Evolutionary conservation across 2,329 filamentous ascomycete species (phyloP).

Genomic region (Kalmusia sp.): DNA sequence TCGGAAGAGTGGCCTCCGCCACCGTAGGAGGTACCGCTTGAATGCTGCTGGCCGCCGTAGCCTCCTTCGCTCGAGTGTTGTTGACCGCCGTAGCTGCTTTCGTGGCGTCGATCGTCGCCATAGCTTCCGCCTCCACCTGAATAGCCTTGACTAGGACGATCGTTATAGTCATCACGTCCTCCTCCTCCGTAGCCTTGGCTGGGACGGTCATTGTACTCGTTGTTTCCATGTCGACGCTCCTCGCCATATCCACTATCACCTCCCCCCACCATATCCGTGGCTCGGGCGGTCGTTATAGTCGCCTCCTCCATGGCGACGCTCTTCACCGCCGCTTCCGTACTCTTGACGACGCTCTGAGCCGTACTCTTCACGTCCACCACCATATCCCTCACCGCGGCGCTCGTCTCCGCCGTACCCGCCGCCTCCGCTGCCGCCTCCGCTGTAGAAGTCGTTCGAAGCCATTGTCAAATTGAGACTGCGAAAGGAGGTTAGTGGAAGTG

Average conservation of each 20-base stretch:
- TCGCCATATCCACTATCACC: neutral
- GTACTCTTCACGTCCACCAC: constrained; percentile 13
- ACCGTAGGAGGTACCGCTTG: constrained; percentile 52
- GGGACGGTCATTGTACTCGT: constrained; percentile 12
- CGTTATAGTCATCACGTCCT: constrained; percentile 11
- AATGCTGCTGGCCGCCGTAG: constrained; percentile 50
- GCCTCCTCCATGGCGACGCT: constrained; percentile 10
- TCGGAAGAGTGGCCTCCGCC: constrained; percentile 51
- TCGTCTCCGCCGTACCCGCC: constrained; percentile 21
- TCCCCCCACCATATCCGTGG: constrained; percentile 15
- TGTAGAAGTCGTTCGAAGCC: constrained; percentile 26
- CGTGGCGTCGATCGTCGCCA: constrained; percentile 15
- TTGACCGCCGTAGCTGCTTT: constrained; percentile 7
- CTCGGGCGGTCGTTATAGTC: constrained; percentile 22
- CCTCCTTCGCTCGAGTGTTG: constrained; percentile 50
- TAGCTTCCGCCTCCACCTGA: constrained; percentile 14
- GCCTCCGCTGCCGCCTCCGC: constrained; percentile 20
- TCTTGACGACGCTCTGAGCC: constrained; percentile 7
- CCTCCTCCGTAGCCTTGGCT: constrained; percentile 10
- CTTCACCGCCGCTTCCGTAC: neutral
- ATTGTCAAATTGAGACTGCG: too few relatives aligned
- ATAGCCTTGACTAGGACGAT: constrained; percentile 14
- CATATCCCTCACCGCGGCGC: constrained; percentile 18
- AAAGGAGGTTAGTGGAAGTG: too few relatives aligned
- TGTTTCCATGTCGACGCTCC: neutral